Base-by-base conservation (phyloP, 2,329 filamentous ascomycete genomes). In the Xylaria polymorpha region DNA sequence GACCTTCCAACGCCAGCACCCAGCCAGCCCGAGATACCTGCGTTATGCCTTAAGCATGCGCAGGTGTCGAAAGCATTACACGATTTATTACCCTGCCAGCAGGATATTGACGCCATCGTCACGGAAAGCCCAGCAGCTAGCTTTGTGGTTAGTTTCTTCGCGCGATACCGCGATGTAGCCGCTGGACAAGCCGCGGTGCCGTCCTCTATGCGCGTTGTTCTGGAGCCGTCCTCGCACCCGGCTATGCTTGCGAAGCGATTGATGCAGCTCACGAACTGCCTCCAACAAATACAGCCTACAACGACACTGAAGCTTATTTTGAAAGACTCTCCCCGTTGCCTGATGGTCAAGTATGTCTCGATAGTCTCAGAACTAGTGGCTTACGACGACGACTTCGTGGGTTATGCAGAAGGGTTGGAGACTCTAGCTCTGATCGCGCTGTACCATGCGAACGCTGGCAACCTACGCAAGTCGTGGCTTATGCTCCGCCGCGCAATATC, bases 401-500 rank as follows among this genome's bases (percentile, higher is more conserved):
- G 83, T 25, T 85, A 82, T 3, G 73, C 85, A 1, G 86, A 89
- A 73, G 86, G 86, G 1, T 74, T 89, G 0, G 84, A 88, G 74
- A 84, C 84, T 60, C 77, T 89, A 0, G 74, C 84, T 25, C 75
- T 89, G 0, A 79, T 86, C 44, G 80, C 81, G 20, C 75, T 85
- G 61, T 87, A 84, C 72, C 84, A 87, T 61, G 80, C 81, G 44
- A 87, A 88, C 65, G 81, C 80, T 0, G 87, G 87, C 0, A 87
- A 86, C 53, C 78, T 88, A 1, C 83, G 86, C 25, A 85, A 85
- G 53, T 80, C 85, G 2, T 90, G 87, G 86, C 76, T 89, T 25
- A 81, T 79, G 7, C 81, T 81, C 25, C 83, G 87, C 0, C 80
- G 85, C 5, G 84, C 85, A 4, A 76, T 88, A 41, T 82, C 80